phyloP scores from a whole-genome alignment of 306 rosid species.

The Quercus agrifolia region DNA sequence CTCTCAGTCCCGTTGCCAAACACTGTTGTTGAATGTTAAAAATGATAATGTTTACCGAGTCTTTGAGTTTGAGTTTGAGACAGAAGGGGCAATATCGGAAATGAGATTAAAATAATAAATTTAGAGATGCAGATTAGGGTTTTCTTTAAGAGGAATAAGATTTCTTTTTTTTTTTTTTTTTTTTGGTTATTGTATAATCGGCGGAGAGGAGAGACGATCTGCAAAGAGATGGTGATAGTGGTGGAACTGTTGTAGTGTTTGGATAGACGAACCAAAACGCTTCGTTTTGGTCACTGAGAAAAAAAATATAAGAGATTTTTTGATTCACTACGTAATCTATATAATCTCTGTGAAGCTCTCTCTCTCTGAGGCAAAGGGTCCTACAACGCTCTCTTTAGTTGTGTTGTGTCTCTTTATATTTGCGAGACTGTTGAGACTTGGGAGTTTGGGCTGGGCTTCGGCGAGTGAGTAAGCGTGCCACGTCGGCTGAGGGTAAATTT shows the following conservation, averaged over 20 bases:
- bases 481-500: too few relatives aligned
- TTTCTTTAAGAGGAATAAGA: background rate
- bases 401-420: too few relatives aligned
- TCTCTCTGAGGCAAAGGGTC: too few relatives aligned
- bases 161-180: background rate
- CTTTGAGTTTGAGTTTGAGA: too few relatives aligned
- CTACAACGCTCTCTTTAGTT: too few relatives aligned
- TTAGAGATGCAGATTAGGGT: slow-evolving; percentile 16
- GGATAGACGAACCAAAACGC: background rate
- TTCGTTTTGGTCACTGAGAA: background rate
- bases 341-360: too few relatives aligned
- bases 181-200: background rate
- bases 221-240: background rate
- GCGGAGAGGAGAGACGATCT: slow-evolving; percentile 1
- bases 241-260: background rate
- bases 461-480: too few relatives aligned
- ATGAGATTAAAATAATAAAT: background rate
- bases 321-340: too few relatives aligned
- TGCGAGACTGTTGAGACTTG: too few relatives aligned
- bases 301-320: too few relatives aligned
- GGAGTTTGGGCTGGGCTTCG: too few relatives aligned
- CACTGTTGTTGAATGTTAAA: background rate
- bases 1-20: slow-evolving; percentile 10
- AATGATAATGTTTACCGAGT: background rate
- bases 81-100: slow-evolving; percentile 14